A percentile compares a stretch with the other conserved stretches of the same genome.
Conservation (phyloP, 257 asterid species). For the Verbascum thapsus region DNA sequence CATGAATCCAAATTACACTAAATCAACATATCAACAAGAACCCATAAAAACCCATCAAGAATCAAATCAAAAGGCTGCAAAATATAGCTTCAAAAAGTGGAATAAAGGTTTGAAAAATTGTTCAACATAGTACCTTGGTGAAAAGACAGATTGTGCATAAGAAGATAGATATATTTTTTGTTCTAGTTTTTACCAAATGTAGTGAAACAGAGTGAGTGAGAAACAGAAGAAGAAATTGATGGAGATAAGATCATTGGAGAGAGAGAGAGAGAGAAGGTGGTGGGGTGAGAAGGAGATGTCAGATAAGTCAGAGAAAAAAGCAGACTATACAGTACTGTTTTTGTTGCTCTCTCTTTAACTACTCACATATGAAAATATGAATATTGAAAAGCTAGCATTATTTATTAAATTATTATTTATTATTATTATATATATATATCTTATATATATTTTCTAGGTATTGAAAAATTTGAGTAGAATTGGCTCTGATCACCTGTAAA, state of each 20-base stretch:
- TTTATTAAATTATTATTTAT: too few relatives aligned
- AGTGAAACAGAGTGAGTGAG: too few relatives aligned
- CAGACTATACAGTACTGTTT: constrained; percentile 38
- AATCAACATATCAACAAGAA: constrained; percentile 16
- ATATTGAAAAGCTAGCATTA: constrained; percentile 28
- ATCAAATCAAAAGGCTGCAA: not conserved
- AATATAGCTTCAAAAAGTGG: too few relatives aligned
- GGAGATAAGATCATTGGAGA: constrained; percentile 74
- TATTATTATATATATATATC: too few relatives aligned
- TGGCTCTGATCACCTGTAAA: too few relatives aligned
- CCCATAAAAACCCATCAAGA: not conserved
- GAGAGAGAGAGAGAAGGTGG: constrained; percentile 52
- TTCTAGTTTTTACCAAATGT: constrained; percentile 60
- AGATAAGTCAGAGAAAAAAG: too few relatives aligned
- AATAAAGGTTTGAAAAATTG: too few relatives aligned
- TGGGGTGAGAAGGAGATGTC: too few relatives aligned
- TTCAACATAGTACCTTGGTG: constrained; percentile 22
- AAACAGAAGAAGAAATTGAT: too few relatives aligned
- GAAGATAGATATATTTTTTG: constrained; percentile 17
- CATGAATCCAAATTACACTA: too few relatives aligned
- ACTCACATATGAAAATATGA: constrained; percentile 2
- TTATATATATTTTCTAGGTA: too few relatives aligned
- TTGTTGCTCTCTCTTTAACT: constrained; percentile 38
- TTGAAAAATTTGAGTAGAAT: too few relatives aligned
- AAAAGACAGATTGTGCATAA: constrained; percentile 32